Evolutionary conservation across 129 eudicot genomes (phyloP), one percentile per base, ranked within the genome.

Genomic region (Apium graveolens): DNA sequence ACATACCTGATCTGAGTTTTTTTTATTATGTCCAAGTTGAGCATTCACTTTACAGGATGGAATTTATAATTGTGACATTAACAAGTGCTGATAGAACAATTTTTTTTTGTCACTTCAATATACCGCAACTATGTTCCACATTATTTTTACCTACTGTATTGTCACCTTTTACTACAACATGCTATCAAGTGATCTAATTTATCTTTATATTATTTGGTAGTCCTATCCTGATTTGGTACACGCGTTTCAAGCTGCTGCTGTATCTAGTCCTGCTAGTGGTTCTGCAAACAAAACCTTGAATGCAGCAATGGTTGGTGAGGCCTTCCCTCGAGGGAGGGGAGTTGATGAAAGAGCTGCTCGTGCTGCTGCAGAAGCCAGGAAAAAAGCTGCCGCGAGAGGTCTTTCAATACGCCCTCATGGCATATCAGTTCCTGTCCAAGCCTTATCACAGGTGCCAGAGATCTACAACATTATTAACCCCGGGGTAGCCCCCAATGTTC

Each of bases 351-450:
- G 98, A 84, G 92, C 92, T 0, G 97, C 91, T 7, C 92, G 93
- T 60, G 98, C 97, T 18, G 90, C 91, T 38, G 96, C 91, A 0
- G 98, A 89, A 44, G 90, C 80, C 12, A 85, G 93, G 76, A 91
- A 94, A 82, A 91, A 91, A 82, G 98, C 98, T 8, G 98, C 97
- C 14, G 98, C 98, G 43, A 86, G 88, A 78, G 97, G 93, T 7
- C 87, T 90, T 3, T 26, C 84, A 63, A 78, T 87, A 70, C 92
- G 96, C 21, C 91, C 91, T 35, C 90, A 86, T 24, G 96, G 91
- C 21, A 86, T 86, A 53, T 96, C 97, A 2, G 88, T 82, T 62
- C 97, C 97, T 2, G 90, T 80, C 24, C 93, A 87, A 71, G 89
- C 96, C 39, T 4, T 83, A 38, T 91, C 96, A 32, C 96, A 42